Evolutionary conservation across 805 yeast genomes (phyloP).

Genomic region (Teunomyces kruisii): DNA sequence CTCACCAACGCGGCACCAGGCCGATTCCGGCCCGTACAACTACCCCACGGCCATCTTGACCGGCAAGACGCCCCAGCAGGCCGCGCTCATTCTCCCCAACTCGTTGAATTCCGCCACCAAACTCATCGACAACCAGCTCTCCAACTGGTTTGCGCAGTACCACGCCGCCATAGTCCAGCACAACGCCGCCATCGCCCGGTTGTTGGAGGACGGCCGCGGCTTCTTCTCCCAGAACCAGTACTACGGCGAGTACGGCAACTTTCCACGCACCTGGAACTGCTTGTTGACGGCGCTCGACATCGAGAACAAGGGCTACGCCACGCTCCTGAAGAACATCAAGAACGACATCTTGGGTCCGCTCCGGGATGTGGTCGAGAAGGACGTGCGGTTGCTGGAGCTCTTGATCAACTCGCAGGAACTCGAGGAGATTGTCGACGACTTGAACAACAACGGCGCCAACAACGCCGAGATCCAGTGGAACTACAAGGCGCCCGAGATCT

Average conservation of each 20-base stretch:
- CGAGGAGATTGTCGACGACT: constrained; percentile 33
- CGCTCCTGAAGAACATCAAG: constrained; percentile 46
- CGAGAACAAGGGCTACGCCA: constrained; percentile 48
- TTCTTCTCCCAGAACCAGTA: constrained; percentile 16
- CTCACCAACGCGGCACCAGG: neutral
- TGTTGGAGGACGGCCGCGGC: constrained; percentile 20
- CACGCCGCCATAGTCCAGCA: constrained; percentile 12
- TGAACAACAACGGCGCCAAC: constrained; percentile 14
- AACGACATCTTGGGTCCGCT: constrained; percentile 57
- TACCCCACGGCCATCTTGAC: constrained; percentile 40
- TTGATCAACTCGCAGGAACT: constrained; percentile 47
- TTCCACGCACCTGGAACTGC: constrained; percentile 47
- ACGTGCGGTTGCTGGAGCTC: constrained; percentile 56
- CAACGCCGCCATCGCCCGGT: constrained; percentile 20
- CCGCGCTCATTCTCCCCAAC: constrained; percentile 38
- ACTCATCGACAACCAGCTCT: constrained; percentile 30
- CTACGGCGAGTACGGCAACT: constrained; percentile 35
- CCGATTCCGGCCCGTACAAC: constrained; percentile 11
- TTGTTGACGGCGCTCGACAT: constrained; percentile 51
- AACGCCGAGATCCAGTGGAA: constrained; percentile 66
- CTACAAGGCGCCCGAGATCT: constrained; percentile 71
- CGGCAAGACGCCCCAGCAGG: constrained; percentile 41
- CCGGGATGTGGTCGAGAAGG: constrained; percentile 51
- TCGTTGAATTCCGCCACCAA: constrained; percentile 29
- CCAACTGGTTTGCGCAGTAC: constrained; percentile 34